These are phyloP conservation scores for Prunus armeniaca DNA, from an alignment of 306 rosid species.

Conservation along the genomic window DNA sequence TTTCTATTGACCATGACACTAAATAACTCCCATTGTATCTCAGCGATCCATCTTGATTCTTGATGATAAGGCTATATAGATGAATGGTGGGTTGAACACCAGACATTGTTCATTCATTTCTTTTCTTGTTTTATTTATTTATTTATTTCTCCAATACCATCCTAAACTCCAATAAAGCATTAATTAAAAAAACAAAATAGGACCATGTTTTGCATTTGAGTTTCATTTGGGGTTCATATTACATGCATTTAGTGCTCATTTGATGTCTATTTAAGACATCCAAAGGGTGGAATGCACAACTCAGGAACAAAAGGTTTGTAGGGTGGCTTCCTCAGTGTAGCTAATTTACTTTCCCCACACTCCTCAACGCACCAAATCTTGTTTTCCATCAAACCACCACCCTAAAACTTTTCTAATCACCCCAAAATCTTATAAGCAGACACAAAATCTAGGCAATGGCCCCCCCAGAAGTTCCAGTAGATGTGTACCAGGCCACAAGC, in stretches of 20 bases:
- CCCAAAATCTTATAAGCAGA: not conserved
- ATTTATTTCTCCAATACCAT: not conserved
- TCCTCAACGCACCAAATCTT: constrained; percentile 22
- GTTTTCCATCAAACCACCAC: not conserved
- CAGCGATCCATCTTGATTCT: constrained; percentile 22
- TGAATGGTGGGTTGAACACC: constrained; percentile 23
- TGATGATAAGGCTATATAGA: constrained; percentile 28
- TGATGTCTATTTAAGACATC: constrained; percentile 21
- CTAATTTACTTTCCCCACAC: constrained; percentile 16
- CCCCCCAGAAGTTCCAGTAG: constrained; percentile 25
- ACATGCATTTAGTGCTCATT: constrained; percentile 28
- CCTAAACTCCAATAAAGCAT: not conserved
- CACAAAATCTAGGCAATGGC: constrained; percentile 25
- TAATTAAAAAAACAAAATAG: not conserved
- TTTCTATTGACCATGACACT: constrained; percentile 19
- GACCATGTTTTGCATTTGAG: constrained; percentile 24
- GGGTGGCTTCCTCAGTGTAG: constrained; percentile 24
- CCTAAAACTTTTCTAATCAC: not conserved
- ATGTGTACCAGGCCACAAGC: constrained; percentile 12
- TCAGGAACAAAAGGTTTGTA: constrained; percentile 26
- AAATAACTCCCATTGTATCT: constrained; percentile 18
- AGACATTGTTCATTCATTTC: constrained; percentile 32
- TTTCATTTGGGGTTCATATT: constrained; percentile 42
- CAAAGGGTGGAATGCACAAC: constrained; percentile 12
- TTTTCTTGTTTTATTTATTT: not conserved